Evolutionary conservation across 306 rosid genomes (phyloP), one percentile per base, ranked within the genome.

Genomic region (Hippophae gyantsensis): DNA sequence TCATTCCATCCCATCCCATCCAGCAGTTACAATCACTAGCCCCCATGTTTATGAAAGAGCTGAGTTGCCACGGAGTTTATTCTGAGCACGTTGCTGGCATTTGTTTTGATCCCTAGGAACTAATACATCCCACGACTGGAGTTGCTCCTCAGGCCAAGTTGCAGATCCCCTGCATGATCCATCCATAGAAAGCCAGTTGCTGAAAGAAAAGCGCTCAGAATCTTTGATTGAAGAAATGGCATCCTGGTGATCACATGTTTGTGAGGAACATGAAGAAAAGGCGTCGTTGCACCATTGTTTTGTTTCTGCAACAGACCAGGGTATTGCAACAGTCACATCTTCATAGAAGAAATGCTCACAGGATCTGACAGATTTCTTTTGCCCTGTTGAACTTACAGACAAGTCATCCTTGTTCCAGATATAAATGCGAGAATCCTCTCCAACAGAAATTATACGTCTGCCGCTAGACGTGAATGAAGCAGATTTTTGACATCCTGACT

Each of bases 61-160:
- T 7, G 10, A 55, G 27, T 53, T 73, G 44, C 53, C 51, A n/a
- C 46, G 59, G 55, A 48, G 58, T 56, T 77, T 72, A 18, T 48
- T 68, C n/a, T 58, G 38, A 52, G 57, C 65, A 23, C 54, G 60
- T 44, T 50, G 50, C 6, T 67, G 66, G 53, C 13, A 40, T 45
- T n/a, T 2, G 63, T 58, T 44, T 65, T 77, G 85, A 40, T 61
- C 72, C 38, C 66, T 80, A 9, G 57, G 32, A 56, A 64, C 56
- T 27, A 79, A 78, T 48, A 68, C 52, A 56, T 72, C 79, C 71
- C 83, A 79, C 3, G 46, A 48, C 3, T 93, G 87, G 58, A 88
- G 95, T 68, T 84, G 81, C 84, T 92, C 98, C 61, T 85, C 93
- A 0, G 96, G 98, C 98, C 96, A 87, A 26, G 95, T 92, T 62